Evolutionary conservation across 208 protist species (phyloP).

Genomic region (Herpetomonas samuelpessoai): DNA sequence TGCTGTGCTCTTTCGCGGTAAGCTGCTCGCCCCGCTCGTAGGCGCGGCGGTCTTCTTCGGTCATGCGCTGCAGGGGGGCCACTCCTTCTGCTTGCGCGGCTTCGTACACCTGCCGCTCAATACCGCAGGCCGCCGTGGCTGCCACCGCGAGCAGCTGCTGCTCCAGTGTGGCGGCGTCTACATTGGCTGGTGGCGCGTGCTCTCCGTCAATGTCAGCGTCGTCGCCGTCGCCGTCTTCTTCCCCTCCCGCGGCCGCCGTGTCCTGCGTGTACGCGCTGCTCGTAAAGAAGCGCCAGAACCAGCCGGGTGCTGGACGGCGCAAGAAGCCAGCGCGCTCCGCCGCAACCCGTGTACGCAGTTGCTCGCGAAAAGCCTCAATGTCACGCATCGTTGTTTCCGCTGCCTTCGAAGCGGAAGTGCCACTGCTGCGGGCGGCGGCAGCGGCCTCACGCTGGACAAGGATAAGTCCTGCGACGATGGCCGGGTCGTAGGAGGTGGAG

Average conservation of each 20-base stretch:
- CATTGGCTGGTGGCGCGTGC: neutral
- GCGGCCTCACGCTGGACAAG: neutral
- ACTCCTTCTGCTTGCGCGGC: neutral
- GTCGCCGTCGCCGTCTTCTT: neutral
- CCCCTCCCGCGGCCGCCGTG: too few species aligned
- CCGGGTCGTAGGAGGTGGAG: neutral
- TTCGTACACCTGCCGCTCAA: neutral
- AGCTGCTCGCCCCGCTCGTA: neutral
- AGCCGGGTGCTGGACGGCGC: neutral
- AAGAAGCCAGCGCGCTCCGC: neutral
- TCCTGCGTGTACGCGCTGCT: too few species aligned
- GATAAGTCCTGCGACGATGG: neutral
- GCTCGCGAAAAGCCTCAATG: neutral
- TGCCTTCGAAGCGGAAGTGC: neutral
- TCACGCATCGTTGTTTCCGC: neutral
- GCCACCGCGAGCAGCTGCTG: neutral
- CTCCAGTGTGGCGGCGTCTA: neutral
- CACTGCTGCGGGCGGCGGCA: neutral
- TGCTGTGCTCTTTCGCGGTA: too few species aligned
- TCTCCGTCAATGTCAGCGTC: neutral
- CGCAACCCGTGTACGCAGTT: neutral
- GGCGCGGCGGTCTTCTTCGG: neutral
- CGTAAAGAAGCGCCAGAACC: neutral
- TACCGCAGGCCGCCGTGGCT: neutral
- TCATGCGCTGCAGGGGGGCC: neutral